phyloP scores from a whole-genome alignment of 2,329 filamentous ascomycete genomes.

The Nannizziopsis barbatae region DNA sequence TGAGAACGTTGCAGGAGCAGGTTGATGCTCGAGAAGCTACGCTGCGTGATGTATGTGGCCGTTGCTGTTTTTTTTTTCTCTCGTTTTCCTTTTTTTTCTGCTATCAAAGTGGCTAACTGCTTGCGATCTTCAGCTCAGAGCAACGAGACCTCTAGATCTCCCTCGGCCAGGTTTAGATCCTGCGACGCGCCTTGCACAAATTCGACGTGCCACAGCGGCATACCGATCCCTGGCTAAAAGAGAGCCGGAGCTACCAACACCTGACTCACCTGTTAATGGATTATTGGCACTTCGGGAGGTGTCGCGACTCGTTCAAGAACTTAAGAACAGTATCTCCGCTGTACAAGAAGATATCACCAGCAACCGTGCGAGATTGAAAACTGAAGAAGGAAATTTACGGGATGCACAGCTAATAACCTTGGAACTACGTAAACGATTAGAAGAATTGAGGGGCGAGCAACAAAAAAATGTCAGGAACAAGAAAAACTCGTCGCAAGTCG shows the following conservation, averaged over 20 bases:
- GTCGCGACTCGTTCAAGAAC: conserved; percentile 53
- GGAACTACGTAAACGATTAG: conserved; percentile 48
- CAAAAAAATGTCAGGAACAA: conserved; percentile 22
- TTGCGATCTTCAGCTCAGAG: conserved; percentile 23
- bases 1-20: conserved; percentile 53
- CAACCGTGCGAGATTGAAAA: conserved; percentile 32
- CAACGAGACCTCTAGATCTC: conserved; percentile 22
- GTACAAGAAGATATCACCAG: conserved; percentile 32
- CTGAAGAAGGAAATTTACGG: conserved; percentile 37
- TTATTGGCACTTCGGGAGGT: conserved; percentile 60
- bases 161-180: conserved; percentile 23
- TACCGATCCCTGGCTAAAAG: conserved; percentile 53
- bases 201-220: conserved; percentile 48
- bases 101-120: neutral
- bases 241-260: conserved; percentile 54
- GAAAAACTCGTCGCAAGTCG: conserved; percentile 50
- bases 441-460: conserved; percentile 46
- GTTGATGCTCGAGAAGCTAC: conserved; percentile 39
- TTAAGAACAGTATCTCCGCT: conserved; percentile 46
- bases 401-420: conserved; percentile 39
- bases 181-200: conserved; percentile 34
- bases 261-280: conserved; percentile 58
- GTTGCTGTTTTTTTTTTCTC: too few relatives aligned
- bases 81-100: neutral
- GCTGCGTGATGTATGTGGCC: conserved; percentile 34